Conservation (phyloP, 106 monocot genomes). For the Narthecium ossifragum region DNA sequence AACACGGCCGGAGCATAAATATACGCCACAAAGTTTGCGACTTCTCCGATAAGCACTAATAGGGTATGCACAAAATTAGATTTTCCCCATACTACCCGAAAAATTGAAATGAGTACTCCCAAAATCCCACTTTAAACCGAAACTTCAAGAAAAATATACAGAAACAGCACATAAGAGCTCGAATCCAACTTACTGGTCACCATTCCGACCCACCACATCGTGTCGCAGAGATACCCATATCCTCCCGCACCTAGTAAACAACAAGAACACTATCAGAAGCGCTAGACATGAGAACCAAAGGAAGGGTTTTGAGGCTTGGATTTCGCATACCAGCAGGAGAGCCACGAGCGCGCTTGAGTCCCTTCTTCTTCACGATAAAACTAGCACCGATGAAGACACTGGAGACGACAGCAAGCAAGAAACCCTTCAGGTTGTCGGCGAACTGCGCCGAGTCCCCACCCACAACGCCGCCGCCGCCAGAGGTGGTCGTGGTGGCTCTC, state of each 20-base stretch:
- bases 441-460: slow-evolving; percentile 8
- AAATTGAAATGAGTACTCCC: too few relatives aligned
- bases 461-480: slow-evolving; percentile 5
- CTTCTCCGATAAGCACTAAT: slow-evolving; percentile 84
- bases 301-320: not conserved
- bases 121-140: not conserved
- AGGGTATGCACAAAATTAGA: not conserved
- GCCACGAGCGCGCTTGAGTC: slow-evolving; percentile 76
- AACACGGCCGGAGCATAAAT: slow-evolving; percentile 88
- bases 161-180: not conserved
- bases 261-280: not conserved
- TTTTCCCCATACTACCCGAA: not conserved
- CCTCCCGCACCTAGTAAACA: slow-evolving; percentile 63
- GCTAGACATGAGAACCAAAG: not conserved
- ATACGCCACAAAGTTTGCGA: slow-evolving; percentile 88
- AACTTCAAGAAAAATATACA: not conserved
- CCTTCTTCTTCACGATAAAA: slow-evolving; percentile 97
- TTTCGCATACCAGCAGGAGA: slow-evolving; percentile 57
- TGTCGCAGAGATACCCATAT: slow-evolving; percentile 81
- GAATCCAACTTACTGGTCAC: slow-evolving; percentile 50
- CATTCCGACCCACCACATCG: slow-evolving; percentile 95
- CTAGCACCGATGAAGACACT: slow-evolving; percentile 92
- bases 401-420: slow-evolving; percentile 75
- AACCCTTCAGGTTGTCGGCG: slow-evolving; percentile 73
- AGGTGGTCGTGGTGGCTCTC: slow-evolving; percentile 12